Evolutionary conservation across 805 yeast genomes (phyloP), one percentile per base, ranked within the genome.

Genomic region (Limtongozyma cylindracea): DNA sequence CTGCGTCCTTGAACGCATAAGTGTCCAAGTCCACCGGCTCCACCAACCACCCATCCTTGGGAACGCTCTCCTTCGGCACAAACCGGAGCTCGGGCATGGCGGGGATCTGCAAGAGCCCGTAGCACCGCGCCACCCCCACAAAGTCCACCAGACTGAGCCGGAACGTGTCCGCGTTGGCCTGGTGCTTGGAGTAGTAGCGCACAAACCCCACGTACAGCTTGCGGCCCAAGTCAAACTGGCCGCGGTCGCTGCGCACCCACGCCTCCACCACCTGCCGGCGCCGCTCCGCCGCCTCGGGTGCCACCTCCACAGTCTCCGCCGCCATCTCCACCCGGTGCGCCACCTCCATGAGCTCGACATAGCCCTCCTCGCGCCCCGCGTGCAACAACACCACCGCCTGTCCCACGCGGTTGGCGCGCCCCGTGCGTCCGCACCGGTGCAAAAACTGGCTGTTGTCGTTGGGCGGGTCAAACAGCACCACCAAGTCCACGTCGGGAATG

Each of bases 351-450:
- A 84, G 77, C 12, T 67, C 76, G 10, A 82, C 53, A 36, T 63
- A 88, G 24, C 71, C 84, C 31, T 66, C 72, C 37, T 88, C 98
- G 24, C 74, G 55, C 5, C 78, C 84, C 21, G 55, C 55, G 28
- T 61, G 67, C 18, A 88, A 44, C 44, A 88, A 55, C 1, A 76
- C 64, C 3, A 78, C 49, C 0, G 91, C 92, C 26, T 56, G 60
- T 3, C 98, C 98, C 4, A 55, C 54, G 28, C 65, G 63, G 27
- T 84, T 82, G 0, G 95, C 95, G 28, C 98, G 53, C 0, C 92
- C 98, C 0, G 98, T 78, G 36, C 98, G 59, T 12, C 98, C 98
- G 44, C 84, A 74, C 38, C 98, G 59, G 41, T 88, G 98, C 19
- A 84, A 56, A 37, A 84, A 88, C 38, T 78, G 63, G 36, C 73